Evolutionary conservation across 176 grass and related monocot species (phyloP), one percentile per base, ranked within the genome.

Genomic region (Oryza longistaminata): DNA sequence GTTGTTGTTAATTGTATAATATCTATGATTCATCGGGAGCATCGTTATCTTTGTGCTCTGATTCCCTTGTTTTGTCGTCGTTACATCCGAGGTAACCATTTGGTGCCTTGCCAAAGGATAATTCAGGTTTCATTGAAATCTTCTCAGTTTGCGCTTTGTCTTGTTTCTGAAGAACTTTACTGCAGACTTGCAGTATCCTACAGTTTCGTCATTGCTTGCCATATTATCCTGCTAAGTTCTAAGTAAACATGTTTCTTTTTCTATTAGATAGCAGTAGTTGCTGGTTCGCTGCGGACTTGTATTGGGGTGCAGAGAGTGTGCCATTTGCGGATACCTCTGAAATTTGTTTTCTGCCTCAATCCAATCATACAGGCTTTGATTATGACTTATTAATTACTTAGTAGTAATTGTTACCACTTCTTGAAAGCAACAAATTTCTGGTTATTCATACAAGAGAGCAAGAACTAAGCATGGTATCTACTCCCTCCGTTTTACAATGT

Each of bases 101-200:
- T 87, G 83, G 84, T 76, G 72, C 21, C 45, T 76, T 55, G 83
- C 73, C 73, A 85, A 37, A 58, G 72, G 61, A 70, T 71, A 11
- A 37, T 31, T 9, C 9, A 68, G 75, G 39, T 84, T 85, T 52
- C 45, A 19, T 85, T 70, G 52, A 17, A 76, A 50, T 65, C 64
- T 42, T 70, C 50, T 76, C 60, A 42, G 0, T 27, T 25, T 68
- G 22, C 9, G 64, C 49, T 49, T 53, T 88, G 69, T 69, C 42
- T 80, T 40, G 21, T 66, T 53, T 43, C 37, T 25, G 7, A 17
- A 24, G 7, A 81, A 46, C 16, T 39, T 39, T 8, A 29, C 34
- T 58, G 33, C 29, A 31, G 29, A 31, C 29, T 31, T 31, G 29
- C 33, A 75, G 7, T 49, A 33, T 34, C 33, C 25, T 21, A 17